A percentile compares a stretch with the other conserved stretches of the same genome.
Evolutionary conservation across 129 eudicot genomes (phyloP).

Genomic region (Deinandra increscens): DNA sequence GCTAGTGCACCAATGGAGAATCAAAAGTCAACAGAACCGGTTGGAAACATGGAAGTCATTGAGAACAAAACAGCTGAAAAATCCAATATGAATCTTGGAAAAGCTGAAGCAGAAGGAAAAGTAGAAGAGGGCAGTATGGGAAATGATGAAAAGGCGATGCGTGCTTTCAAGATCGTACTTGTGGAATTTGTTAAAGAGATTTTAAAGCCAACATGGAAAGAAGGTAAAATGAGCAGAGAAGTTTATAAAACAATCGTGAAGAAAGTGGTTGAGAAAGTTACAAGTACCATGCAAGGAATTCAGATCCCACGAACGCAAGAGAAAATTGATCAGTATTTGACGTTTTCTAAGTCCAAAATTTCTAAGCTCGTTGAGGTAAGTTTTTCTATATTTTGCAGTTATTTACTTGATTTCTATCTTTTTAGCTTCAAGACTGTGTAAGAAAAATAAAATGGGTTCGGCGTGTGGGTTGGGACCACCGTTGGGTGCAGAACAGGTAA

Average conservation of each 20-base stretch:
- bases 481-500: background rate
- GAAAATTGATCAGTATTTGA: constrained; percentile 59
- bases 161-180: constrained; percentile 63
- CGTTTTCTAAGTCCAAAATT: constrained; percentile 55
- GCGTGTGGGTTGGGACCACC: background rate
- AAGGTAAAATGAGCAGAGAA: constrained; percentile 80
- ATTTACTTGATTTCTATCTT: background rate
- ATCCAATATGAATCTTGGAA: constrained; percentile 27
- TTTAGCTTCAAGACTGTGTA: background rate
- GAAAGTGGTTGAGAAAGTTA: constrained; percentile 78
- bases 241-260: constrained; percentile 76
- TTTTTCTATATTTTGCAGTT: constrained; percentile 1
- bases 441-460: background rate
- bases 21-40: constrained; percentile 27
- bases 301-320: constrained; percentile 71
- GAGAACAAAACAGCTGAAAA: constrained; percentile 31
- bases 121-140: constrained; percentile 42
- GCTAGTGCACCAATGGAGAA: constrained; percentile 9
- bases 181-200: constrained; percentile 80
- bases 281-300: constrained; percentile 53
- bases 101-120: constrained; percentile 41
- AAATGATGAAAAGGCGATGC: constrained; percentile 64
- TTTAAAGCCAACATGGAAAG: constrained; percentile 82
- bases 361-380: constrained; percentile 75
- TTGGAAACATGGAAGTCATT: constrained; percentile 26